A percentile compares a stretch with the other conserved stretches of the same genome.
phyloP scores from a whole-genome alignment of 139 green algal species.

The Coelastrella sp. region DNA sequence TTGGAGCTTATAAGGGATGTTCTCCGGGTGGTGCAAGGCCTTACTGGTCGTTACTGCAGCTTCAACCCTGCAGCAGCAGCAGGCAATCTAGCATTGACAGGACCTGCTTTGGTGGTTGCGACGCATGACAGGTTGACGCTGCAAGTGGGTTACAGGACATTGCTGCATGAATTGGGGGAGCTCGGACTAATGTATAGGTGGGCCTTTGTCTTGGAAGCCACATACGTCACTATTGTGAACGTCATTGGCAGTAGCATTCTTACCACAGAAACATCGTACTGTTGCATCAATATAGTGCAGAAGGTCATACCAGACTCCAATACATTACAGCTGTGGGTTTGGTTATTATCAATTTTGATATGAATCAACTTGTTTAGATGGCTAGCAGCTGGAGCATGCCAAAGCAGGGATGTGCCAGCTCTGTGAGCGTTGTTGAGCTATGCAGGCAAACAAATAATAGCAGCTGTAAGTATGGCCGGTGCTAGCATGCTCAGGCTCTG shows the following conservation, averaged over 20 bases:
- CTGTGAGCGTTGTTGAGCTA: too few species aligned
- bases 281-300: too few species aligned
- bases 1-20: conserved; percentile 86
- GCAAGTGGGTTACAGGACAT: not conserved
- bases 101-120: conserved; percentile 1
- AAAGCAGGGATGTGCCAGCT: too few species aligned
- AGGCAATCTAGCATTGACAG: not conserved
- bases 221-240: not conserved
- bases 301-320: too few species aligned
- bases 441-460: too few species aligned
- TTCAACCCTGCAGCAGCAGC: conserved; percentile 48
- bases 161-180: conserved; percentile 45
- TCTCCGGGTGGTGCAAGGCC: conserved; percentile 83
- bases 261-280: too few species aligned
- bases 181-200: conserved; percentile 20
- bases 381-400: not conserved
- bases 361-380: too few species aligned
- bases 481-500: not conserved
- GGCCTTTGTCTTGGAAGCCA: not conserved
- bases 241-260: too few species aligned
- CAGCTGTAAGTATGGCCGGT: too few species aligned
- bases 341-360: too few species aligned
- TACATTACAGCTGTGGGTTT: too few species aligned
- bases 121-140: not conserved
- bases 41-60: conserved; percentile 71